Conservation (phyloP, 306 rosid species). For the Adenanthera pavonina region DNA sequence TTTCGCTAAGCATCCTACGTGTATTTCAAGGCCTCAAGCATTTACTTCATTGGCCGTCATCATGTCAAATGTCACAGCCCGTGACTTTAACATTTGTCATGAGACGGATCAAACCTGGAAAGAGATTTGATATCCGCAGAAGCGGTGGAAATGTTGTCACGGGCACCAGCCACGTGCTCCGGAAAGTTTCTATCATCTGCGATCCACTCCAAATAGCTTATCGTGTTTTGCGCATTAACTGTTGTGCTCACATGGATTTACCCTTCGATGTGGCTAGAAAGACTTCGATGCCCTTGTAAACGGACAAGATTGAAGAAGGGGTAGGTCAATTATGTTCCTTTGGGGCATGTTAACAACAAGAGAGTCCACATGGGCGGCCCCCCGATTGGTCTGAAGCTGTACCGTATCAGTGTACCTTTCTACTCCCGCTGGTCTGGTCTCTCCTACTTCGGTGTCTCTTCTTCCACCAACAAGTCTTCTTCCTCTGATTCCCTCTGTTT, state of each 20-base stretch:
- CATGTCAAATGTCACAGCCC: constrained; percentile 18
- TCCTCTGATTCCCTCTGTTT: background rate
- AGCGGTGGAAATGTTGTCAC: constrained; percentile 41
- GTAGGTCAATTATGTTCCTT: background rate
- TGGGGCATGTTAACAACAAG: background rate
- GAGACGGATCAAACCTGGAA: background rate
- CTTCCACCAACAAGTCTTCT: background rate
- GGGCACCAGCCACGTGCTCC: constrained; percentile 34
- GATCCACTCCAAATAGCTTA: background rate
- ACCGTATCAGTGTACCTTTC: background rate
- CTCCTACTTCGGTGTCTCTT: background rate
- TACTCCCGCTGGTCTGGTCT: background rate
- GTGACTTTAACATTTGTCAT: background rate
- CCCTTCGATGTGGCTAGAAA: background rate
- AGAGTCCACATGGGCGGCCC: constrained; percentile 6
- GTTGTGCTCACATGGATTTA: background rate
- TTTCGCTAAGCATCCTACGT: too few species aligned
- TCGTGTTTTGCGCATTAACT: background rate
- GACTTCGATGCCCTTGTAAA: background rate
- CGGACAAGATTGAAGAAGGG: constrained; percentile 1
- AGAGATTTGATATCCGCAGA: background rate
- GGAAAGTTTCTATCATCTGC: constrained; percentile 9
- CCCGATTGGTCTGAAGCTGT: background rate
- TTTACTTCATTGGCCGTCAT: constrained; percentile 29
- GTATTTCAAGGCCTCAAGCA: background rate